These are phyloP conservation scores for Lasiodiplodia sp. DNA, from an alignment of 2,329 filamentous ascomycete species.

Conservation along the genomic window DNA sequence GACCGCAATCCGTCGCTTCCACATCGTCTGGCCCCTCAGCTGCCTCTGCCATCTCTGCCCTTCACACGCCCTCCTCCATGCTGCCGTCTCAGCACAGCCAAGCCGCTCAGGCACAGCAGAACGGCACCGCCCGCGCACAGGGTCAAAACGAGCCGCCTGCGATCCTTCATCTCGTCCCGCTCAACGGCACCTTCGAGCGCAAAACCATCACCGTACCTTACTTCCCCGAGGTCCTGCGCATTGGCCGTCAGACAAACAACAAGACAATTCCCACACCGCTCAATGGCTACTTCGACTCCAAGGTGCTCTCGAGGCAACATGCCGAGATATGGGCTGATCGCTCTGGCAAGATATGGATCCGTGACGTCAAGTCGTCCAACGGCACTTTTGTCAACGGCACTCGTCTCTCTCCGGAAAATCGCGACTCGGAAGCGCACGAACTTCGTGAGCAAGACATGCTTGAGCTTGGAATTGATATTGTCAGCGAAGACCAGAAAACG, in stretches of 20 bases:
- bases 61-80: constrained; percentile 68
- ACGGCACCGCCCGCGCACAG: constrained; percentile 60
- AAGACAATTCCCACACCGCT: constrained; percentile 90
- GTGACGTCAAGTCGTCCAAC: constrained; percentile 98
- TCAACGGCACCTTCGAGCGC: constrained; percentile 96
- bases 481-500: constrained; percentile 97
- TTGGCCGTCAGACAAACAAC: constrained; percentile 95
- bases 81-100: constrained; percentile 73
- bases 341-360: constrained; percentile 88
- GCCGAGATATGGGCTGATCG: constrained; percentile 93
- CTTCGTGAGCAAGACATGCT: constrained; percentile 89
- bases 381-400: constrained; percentile 97
- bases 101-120: constrained; percentile 66
- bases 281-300: constrained; percentile 98
- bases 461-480: constrained; percentile 96
- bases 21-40: constrained; percentile 65
- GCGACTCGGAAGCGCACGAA: constrained; percentile 95
- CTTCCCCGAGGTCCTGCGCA: constrained; percentile 90
- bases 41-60: constrained; percentile 67
- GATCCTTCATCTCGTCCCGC: constrained; percentile 83
- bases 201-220: constrained; percentile 96
- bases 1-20: constrained; percentile 67
- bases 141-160: constrained; percentile 67
- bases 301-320: constrained; percentile 94
- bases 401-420: constrained; percentile 89